These are phyloP conservation scores for Lachancea fermentati DNA, from an alignment of 805 yeast species.

Conservation along the genomic window DNA sequence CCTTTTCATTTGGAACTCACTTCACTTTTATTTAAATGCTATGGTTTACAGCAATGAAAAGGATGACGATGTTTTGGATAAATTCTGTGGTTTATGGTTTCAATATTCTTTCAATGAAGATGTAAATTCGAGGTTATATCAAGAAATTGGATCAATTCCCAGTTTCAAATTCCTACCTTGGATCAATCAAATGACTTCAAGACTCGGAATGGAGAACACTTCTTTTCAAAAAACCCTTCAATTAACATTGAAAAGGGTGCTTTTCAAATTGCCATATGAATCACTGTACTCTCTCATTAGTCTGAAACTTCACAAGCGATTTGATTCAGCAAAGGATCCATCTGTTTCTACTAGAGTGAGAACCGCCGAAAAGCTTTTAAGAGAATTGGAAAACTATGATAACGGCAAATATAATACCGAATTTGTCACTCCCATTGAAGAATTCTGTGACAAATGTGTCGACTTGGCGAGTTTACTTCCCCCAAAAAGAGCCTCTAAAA, in stretches of 20 bases:
- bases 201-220: constrained; percentile 45
- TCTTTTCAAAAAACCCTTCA: constrained; percentile 53
- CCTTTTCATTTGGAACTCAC: constrained; percentile 46
- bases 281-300: constrained; percentile 59
- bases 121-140: constrained; percentile 40
- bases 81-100: constrained; percentile 81
- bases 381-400: constrained; percentile 29
- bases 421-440: constrained; percentile 41
- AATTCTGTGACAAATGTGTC: constrained; percentile 47
- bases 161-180: constrained; percentile 65
- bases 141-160: constrained; percentile 42
- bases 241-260: constrained; percentile 41
- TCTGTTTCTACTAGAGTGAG: constrained; percentile 41
- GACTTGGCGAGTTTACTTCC: constrained; percentile 45
- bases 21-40: constrained; percentile 53
- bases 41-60: constrained; percentile 40
- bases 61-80: constrained; percentile 57
- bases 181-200: constrained; percentile 76
- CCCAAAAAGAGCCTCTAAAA: constrained; percentile 10
- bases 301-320: constrained; percentile 41
- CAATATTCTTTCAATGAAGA: constrained; percentile 45
- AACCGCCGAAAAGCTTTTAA: constrained; percentile 49
- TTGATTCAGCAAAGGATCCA: constrained; percentile 32
- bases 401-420: constrained; percentile 22
- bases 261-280: constrained; percentile 65